These are phyloP conservation scores for Penicillium ochrochloron DNA, from an alignment of 495 filamentous ascomycete genomes.

Conservation along the genomic window DNA sequence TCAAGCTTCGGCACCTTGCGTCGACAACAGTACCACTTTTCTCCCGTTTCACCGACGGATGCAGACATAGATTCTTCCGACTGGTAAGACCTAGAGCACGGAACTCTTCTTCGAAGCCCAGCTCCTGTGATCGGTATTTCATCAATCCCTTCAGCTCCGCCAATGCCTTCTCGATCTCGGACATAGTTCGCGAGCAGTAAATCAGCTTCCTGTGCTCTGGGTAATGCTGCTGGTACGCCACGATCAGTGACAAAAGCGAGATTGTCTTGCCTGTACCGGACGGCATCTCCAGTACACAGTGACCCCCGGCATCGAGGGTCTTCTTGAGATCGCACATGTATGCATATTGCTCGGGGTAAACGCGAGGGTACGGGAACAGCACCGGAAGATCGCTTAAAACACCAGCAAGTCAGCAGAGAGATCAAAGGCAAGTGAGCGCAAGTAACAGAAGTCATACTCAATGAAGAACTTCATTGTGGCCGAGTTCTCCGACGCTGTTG, in stretches of 20 bases:
- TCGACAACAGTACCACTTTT: slow-evolving; percentile 95
- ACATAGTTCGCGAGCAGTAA: slow-evolving; percentile 90
- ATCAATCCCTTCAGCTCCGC: slow-evolving; percentile 90
- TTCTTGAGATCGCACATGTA: slow-evolving; percentile 99
- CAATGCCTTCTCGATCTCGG: slow-evolving; percentile 80
- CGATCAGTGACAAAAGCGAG: slow-evolving; percentile 90
- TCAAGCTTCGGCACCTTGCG: slow-evolving; percentile 91
- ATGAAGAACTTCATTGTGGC: slow-evolving; percentile 95
- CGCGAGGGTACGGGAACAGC: slow-evolving; percentile 95
- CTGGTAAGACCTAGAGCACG: slow-evolving; percentile 89
- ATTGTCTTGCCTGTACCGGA: slow-evolving; percentile 99
- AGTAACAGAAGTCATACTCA: slow-evolving; percentile 56
- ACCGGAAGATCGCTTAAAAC: slow-evolving; percentile 79
- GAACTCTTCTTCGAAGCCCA: slow-evolving; percentile 91
- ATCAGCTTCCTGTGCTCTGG: slow-evolving; percentile 93
- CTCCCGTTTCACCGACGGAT: slow-evolving; percentile 92
- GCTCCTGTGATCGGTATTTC: slow-evolving; percentile 86
- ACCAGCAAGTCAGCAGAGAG: slow-evolving; percentile 14
- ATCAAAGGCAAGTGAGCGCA: not conserved
- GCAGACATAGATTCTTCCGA: slow-evolving; percentile 95
- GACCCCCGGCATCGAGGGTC: slow-evolving; percentile 91
- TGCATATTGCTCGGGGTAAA: slow-evolving; percentile 98
- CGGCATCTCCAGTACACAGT: slow-evolving; percentile 99
- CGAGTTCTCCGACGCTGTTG: slow-evolving; percentile 32
- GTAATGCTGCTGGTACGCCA: slow-evolving; percentile 92